phyloP scores from a whole-genome alignment of 768 basidiomycete genomes.

The Strobilomyces echinocephalus region DNA sequence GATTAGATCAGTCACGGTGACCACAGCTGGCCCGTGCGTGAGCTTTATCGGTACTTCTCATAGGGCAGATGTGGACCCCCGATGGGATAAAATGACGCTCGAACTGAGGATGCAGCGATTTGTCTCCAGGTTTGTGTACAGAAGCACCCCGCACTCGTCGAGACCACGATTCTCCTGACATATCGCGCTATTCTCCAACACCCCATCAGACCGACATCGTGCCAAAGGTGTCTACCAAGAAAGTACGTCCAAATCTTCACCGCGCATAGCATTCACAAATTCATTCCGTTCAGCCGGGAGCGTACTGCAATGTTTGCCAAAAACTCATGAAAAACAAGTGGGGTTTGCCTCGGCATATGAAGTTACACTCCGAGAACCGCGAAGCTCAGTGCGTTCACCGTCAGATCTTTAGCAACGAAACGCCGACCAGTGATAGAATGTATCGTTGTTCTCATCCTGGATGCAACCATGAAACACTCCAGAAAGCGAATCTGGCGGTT shows the following conservation, averaged over 20 bases:
- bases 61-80: no score
- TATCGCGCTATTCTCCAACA: background rate
- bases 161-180: no score
- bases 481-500: conserved; percentile 24
- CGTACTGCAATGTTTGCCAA: conserved; percentile 15
- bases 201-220: background rate
- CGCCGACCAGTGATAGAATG: conserved; percentile 20
- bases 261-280: background rate
- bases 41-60: no score
- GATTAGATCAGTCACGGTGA: no score
- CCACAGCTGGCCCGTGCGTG: no score
- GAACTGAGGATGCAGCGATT: background rate
- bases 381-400: conserved; percentile 19
- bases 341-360: conserved; percentile 29
- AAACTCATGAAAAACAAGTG: conserved; percentile 17
- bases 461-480: conserved; percentile 23
- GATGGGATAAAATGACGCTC: conserved; percentile 16
- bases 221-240: background rate
- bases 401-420: background rate
- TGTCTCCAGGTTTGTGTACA: no score
- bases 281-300: background rate
- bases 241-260: conserved; percentile 8
- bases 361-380: conserved; percentile 19
- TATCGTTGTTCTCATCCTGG: conserved; percentile 15
- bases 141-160: no score